Percentiles rank a stretch among this genome's conserved stretches.
Conservation (phyloP, 768 basidiomycete species). For the Amylocystis lapponica region DNA sequence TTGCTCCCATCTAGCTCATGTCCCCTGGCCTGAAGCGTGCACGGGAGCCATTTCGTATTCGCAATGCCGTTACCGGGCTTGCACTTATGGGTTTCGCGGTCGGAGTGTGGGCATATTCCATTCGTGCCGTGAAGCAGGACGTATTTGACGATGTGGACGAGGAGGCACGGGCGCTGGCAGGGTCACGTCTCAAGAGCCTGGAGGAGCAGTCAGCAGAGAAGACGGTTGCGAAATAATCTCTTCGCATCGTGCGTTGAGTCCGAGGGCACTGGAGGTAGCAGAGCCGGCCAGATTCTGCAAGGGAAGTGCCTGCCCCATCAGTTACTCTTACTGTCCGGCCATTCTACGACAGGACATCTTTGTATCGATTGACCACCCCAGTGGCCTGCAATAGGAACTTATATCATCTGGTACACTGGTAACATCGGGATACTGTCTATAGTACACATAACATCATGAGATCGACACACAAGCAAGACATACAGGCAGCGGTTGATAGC, state of each 20-base stretch:
- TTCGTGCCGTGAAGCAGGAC: constrained; percentile 91
- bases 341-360: too few species aligned
- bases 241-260: too few species aligned
- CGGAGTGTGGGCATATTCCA: constrained; percentile 89
- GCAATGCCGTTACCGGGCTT: constrained; percentile 76
- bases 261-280: too few species aligned
- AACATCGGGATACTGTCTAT: too few species aligned
- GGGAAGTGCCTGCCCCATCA: too few species aligned
- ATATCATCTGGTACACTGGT: too few species aligned
- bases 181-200: constrained; percentile 19
- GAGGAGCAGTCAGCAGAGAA: constrained; percentile 27
- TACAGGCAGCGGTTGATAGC: neutral
- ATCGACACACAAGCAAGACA: neutral
- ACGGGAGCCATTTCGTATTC: constrained; percentile 72
- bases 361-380: too few species aligned
- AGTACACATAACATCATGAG: neutral
- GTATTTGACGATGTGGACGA: constrained; percentile 85
- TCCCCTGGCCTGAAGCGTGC: constrained; percentile 87
- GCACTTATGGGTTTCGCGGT: constrained; percentile 67
- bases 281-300: too few species aligned
- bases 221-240: constrained; percentile 35
- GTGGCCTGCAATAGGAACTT: too few species aligned
- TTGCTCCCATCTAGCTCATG: constrained; percentile 51
- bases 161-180: constrained; percentile 56
- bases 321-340: too few species aligned